Percentiles rank a stretch among this genome's conserved stretches.
These are phyloP conservation scores for Globisporangium nunn DNA, from an alignment of 352 stramenopile genomes.

Conservation along the genomic window DNA sequence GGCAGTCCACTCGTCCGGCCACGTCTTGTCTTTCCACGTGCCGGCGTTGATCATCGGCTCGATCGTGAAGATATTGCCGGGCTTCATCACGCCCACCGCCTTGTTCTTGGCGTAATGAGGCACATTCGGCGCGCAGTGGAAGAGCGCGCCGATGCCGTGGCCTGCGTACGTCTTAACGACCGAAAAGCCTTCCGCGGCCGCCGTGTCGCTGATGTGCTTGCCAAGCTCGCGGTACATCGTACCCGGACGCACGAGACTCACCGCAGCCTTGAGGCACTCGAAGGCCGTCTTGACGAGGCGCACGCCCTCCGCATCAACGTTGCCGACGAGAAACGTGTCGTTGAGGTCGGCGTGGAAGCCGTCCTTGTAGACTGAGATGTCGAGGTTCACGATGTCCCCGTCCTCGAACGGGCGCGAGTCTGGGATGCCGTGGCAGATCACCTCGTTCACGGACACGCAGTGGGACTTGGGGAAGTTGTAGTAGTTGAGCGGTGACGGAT, in stretches of 20 bases:
- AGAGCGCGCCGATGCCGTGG: slow-evolving; percentile 95
- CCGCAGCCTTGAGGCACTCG: slow-evolving; percentile 84
- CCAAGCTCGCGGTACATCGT: slow-evolving; percentile 96
- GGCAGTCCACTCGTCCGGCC: slow-evolving; percentile 98
- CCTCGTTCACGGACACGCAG: slow-evolving; percentile 90
- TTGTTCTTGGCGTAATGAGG: slow-evolving; percentile 99
- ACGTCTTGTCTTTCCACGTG: slow-evolving; percentile 87
- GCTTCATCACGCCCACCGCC: slow-evolving; percentile 94
- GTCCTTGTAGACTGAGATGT: slow-evolving; percentile 96
- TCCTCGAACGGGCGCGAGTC: slow-evolving; percentile 92
- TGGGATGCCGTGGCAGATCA: slow-evolving; percentile 97
- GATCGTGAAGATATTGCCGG: slow-evolving; percentile 98
- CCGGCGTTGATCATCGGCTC: slow-evolving; percentile 99
- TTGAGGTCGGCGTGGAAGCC: slow-evolving; percentile 98
- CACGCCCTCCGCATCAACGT: slow-evolving; percentile 90
- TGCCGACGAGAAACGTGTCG: slow-evolving; percentile 97
- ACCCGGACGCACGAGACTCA: slow-evolving; percentile 90
- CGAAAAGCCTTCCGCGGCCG: slow-evolving; percentile 82
- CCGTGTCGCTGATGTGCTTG: slow-evolving; percentile 88
- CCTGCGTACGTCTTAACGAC: slow-evolving; percentile 98
- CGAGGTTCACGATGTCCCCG: slow-evolving; percentile 98
- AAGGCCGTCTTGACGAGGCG: slow-evolving; percentile 94
- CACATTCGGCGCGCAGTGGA: slow-evolving; percentile 96
- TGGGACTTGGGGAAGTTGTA: slow-evolving; percentile 96
- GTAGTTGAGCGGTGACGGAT: slow-evolving; percentile 97